These are phyloP conservation scores for Aspergillus kassunensis DNA, from an alignment of 495 filamentous ascomycete species.

Conservation along the genomic window DNA sequence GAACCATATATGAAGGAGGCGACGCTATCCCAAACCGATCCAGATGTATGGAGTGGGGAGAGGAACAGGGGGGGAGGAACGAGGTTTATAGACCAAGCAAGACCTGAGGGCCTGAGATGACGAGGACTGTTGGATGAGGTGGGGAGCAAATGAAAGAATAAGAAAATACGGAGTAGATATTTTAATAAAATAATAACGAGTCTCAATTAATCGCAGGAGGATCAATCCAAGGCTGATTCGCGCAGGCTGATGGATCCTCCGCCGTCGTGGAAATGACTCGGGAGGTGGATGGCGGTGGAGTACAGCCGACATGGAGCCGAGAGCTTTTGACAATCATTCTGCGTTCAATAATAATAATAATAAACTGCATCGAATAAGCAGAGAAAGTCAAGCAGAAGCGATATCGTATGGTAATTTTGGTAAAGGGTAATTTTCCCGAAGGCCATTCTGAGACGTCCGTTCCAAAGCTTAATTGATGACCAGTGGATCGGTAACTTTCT, in stretches of 20 bases:
- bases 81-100: constrained; percentile 22
- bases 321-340: neutral
- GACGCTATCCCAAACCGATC: constrained; percentile 12
- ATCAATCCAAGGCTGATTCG: constrained; percentile 20
- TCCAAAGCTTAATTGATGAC: constrained; percentile 43
- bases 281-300: neutral
- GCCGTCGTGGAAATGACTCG: constrained; percentile 17
- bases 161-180: constrained; percentile 4
- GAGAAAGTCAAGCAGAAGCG: neutral
- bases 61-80: constrained; percentile 17
- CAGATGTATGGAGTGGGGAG: constrained; percentile 22
- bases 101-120: constrained; percentile 8
- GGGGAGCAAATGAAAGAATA: constrained; percentile 15
- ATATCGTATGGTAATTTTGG: constrained; percentile 2
- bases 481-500: constrained; percentile 15
- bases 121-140: constrained; percentile 11
- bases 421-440: constrained; percentile 1
- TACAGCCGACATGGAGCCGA: neutral
- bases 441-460: constrained; percentile 24
- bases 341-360: neutral
- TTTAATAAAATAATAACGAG: constrained; percentile 4
- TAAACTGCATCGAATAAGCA: too few species aligned
- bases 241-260: constrained; percentile 11
- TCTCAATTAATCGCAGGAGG: neutral
- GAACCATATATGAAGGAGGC: constrained; percentile 21